Evolutionary conservation across 2,329 filamentous ascomycete species (phyloP).

Genomic region (Colletotrichum simmondsii): DNA sequence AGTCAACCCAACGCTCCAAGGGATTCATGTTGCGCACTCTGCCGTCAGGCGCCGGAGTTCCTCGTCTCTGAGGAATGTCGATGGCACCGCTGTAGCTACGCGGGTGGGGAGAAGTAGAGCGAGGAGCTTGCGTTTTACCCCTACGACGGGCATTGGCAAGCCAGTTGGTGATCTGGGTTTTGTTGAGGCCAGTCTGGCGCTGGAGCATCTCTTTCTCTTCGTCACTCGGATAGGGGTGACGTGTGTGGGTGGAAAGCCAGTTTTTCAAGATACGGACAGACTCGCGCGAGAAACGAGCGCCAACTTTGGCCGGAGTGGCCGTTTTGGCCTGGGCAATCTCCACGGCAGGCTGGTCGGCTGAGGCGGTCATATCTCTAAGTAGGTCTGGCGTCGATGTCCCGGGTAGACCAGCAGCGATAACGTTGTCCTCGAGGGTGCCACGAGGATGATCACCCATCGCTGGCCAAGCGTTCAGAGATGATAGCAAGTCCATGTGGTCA

Average conservation of each 20-base stretch:
- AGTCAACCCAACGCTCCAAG: constrained; percentile 68
- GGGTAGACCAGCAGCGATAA: constrained; percentile 35
- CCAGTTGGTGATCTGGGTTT: constrained; percentile 91
- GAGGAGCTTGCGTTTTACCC: constrained; percentile 78
- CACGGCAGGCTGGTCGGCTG: constrained; percentile 37
- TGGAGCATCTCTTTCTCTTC: constrained; percentile 86
- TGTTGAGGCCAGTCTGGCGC: constrained; percentile 81
- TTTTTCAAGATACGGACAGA: constrained; percentile 84
- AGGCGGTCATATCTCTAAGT: constrained; percentile 36
- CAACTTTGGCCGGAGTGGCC: constrained; percentile 67
- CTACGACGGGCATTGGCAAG: constrained; percentile 88
- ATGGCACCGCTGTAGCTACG: constrained; percentile 72
- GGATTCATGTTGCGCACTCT: constrained; percentile 59
- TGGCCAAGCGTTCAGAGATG: constrained; percentile 38
- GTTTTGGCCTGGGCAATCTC: constrained; percentile 39
- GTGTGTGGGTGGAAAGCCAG: constrained; percentile 83
- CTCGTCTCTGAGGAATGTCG: constrained; percentile 75
- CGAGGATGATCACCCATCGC: constrained; percentile 40
- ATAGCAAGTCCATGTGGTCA: constrained; percentile 44
- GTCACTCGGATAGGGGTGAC: constrained; percentile 89
- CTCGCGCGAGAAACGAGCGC: constrained; percentile 81
- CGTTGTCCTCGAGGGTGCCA: constrained; percentile 47
- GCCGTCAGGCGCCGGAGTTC: constrained; percentile 62
- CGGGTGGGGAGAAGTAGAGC: constrained; percentile 76
- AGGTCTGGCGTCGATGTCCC: constrained; percentile 39